Evolutionary conservation across 2,329 filamentous ascomycete genomes (phyloP).

Genomic region (Nannizziopsis barbatae): DNA sequence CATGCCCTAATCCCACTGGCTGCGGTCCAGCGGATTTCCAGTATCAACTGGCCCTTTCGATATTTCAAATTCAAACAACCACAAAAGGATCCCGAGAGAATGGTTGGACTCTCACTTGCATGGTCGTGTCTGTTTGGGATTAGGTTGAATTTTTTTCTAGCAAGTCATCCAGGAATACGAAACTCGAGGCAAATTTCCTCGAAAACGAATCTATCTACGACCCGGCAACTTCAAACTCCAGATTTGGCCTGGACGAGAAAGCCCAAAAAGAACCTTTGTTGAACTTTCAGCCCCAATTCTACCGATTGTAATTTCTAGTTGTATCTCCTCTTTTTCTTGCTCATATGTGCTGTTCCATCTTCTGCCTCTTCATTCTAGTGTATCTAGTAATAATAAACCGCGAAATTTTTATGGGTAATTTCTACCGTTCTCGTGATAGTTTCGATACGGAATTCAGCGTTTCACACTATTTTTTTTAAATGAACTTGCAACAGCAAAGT

Average conservation of each 20-base stretch:
- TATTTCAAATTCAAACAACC: too few relatives aligned
- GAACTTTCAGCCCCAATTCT: not conserved
- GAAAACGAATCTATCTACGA: not conserved
- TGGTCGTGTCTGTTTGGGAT: too few relatives aligned
- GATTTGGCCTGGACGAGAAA: not conserved
- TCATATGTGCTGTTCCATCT: not conserved
- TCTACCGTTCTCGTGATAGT: too few relatives aligned
- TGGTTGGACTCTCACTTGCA: too few relatives aligned
- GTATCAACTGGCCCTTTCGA: too few relatives aligned
- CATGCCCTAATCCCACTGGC: not conserved
- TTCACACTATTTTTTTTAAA: too few relatives aligned
- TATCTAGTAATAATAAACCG: constrained; percentile 11
- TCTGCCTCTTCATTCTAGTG: constrained; percentile 6
- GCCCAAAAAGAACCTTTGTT: not conserved
- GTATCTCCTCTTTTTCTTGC: not conserved
- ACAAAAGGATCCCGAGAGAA: too few relatives aligned
- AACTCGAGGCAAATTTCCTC: not conserved
- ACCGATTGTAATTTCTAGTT: constrained; percentile 5
- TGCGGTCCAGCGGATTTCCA: too few relatives aligned
- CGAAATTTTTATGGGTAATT: not conserved
- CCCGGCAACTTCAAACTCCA: not conserved
- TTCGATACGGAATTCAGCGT: too few relatives aligned
- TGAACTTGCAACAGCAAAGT: too few relatives aligned
- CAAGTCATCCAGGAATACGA: not conserved
- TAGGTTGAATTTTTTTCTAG: too few relatives aligned